Evolutionary conservation across 176 grass and related monocot species (phyloP).

Genomic region (Zea mays): Zm-B73-REFERENCE-NAM-5.0 NC_050100.1:42839001-42839500

Average conservation of each 20-base stretch:
- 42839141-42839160: constrained; percentile 30
- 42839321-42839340: too few species aligned
- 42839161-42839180: constrained; percentile 18
- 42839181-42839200: constrained; percentile 17
- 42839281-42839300: too few species aligned
- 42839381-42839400: too few species aligned
- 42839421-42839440: too few species aligned
- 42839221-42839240: too few species aligned
- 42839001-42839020: constrained; percentile 77
- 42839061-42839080: constrained; percentile 78
- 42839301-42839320: too few species aligned
- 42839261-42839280: too few species aligned
- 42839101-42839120: constrained; percentile 86
- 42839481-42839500: constrained; percentile 5
- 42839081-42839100: constrained; percentile 63
- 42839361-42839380: too few species aligned
- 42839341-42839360: too few species aligned
- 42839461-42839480: constrained; percentile 4
- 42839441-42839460: not conserved
- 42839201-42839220: not conserved
- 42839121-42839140: constrained; percentile 73
- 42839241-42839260: too few species aligned
- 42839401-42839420: too few species aligned
- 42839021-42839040: constrained; percentile 64
- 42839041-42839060: constrained; percentile 81